A percentile compares a stretch with the other conserved stretches of the same genome.
phyloP scores from a whole-genome alignment of 139 green algal genomes.

The Parachlorella kessleri region DNA sequence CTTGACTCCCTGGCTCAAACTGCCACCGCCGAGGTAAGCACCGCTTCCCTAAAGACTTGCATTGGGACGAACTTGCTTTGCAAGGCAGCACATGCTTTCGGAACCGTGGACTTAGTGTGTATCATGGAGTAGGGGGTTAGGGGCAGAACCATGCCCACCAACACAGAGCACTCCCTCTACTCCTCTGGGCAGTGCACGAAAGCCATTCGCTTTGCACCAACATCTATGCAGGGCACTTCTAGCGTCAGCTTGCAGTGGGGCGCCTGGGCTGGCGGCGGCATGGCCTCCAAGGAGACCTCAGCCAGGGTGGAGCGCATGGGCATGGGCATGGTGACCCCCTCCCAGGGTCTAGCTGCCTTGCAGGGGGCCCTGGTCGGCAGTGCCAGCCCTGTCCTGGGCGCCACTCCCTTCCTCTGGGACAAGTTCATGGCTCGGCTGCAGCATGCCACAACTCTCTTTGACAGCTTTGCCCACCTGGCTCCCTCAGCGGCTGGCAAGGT shows the following conservation, averaged over 20 bases:
- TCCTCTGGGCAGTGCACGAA: too few relatives aligned
- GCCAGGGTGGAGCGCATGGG: conserved; percentile 50
- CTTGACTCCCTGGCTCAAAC: conserved; percentile 50
- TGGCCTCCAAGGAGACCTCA: conserved; percentile 37
- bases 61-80: background rate
- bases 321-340: conserved; percentile 50
- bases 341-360: conserved; percentile 36
- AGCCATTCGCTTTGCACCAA: too few relatives aligned
- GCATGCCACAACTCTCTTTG: conserved; percentile 35
- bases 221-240: conserved; percentile 3
- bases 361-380: conserved; percentile 10
- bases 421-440: conserved; percentile 55
- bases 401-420: conserved; percentile 68
- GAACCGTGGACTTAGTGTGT: too few relatives aligned
- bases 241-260: conserved; percentile 52
- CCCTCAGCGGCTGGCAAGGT: background rate
- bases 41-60: too few relatives aligned
- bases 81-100: background rate
- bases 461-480: conserved; percentile 12
- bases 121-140: too few relatives aligned
- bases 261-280: conserved; percentile 49
- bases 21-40: background rate
- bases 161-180: too few relatives aligned
- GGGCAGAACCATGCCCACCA: too few relatives aligned
- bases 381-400: conserved; percentile 41